Evolutionary conservation across 2,329 filamentous ascomycete species (phyloP), one percentile per base, ranked within the genome.

Genomic region (Penicillium glabrum): DNA sequence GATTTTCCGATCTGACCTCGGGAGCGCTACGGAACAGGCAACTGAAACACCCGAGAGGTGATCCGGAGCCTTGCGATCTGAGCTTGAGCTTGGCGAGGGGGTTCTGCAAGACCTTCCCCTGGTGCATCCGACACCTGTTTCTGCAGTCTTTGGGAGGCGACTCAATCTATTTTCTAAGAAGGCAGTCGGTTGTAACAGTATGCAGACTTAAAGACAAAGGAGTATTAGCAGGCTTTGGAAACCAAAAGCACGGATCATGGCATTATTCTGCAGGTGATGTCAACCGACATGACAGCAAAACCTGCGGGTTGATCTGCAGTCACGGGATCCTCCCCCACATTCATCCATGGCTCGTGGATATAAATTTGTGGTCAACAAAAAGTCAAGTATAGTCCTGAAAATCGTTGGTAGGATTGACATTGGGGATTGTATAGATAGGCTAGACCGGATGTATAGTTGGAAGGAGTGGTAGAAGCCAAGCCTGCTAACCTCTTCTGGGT

Each of bases 281-380:
- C 60, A 61, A 58, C 33, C 43, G 19, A 33, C 44, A 35, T 48
- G 48, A 50, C 39, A 10, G 16, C 35, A 46, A 57, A 60, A 35
- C 33, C 29, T 53, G 19, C 23, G 24, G 14, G n/a, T 50, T 11
- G 47, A 50, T 50, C 35, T 41, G 35, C 24, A 50, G 47, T 63
- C 62, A 60, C 61, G 61, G 63, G 61, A 64, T 56, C 43, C 8
- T 41, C 24, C 47, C 45, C 33, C 57, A 37, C 43, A 21, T 39
- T 24, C 13, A 14, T 47, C 44, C 45, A 48, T 52, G 31, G 26
- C 13, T 51, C 27, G n/a, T 10, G 11, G 39, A 41, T 41, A 16
- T 50, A 19, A 23, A 7, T 50, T 10, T 37, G 10, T 31, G n/a
- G 9, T 33, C 39, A 11, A 41, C n/a, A 5, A 5, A 23, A 23